A percentile compares a stretch with the other conserved stretches of the same genome.
Evolutionary conservation across 140 eudicot genomes (phyloP).

Genomic region (Erigeron philadelphicus): DNA sequence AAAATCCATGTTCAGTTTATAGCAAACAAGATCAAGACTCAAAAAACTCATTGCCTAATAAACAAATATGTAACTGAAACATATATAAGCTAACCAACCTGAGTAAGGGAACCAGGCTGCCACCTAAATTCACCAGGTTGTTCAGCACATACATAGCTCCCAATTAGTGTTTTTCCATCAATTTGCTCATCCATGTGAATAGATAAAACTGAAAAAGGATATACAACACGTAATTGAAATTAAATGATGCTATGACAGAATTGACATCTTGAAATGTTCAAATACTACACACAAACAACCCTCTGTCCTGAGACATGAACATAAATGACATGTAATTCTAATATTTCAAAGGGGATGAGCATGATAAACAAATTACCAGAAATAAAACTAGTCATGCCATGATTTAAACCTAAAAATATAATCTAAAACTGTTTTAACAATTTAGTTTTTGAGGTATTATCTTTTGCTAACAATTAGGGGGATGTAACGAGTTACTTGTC

Average conservation of each 20-base stretch:
- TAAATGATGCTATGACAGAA: constrained; percentile 12
- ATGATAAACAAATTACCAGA: not conserved
- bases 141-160: constrained; percentile 90
- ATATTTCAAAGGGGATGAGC: not conserved
- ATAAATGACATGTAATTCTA: not conserved
- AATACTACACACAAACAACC: not conserved
- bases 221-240: not conserved
- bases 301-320: not conserved
- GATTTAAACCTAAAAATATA: too few species aligned
- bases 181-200: constrained; percentile 99
- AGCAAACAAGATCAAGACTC: constrained; percentile 10
- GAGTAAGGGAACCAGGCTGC: constrained; percentile 99
- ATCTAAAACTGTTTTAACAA: too few species aligned
- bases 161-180: constrained; percentile 87
- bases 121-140: constrained; percentile 97
- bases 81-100: constrained; percentile 42
- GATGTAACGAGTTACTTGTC: not conserved
- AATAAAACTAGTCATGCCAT: not conserved
- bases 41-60: not conserved
- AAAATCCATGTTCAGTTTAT: not conserved
- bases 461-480: not conserved
- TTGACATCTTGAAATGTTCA: not conserved
- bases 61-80: not conserved
- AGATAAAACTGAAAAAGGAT: constrained; percentile 46
- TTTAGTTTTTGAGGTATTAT: too few species aligned